phyloP scores from a whole-genome alignment of 2,329 filamentous ascomycete genomes.

The Nemania sp. region DNA sequence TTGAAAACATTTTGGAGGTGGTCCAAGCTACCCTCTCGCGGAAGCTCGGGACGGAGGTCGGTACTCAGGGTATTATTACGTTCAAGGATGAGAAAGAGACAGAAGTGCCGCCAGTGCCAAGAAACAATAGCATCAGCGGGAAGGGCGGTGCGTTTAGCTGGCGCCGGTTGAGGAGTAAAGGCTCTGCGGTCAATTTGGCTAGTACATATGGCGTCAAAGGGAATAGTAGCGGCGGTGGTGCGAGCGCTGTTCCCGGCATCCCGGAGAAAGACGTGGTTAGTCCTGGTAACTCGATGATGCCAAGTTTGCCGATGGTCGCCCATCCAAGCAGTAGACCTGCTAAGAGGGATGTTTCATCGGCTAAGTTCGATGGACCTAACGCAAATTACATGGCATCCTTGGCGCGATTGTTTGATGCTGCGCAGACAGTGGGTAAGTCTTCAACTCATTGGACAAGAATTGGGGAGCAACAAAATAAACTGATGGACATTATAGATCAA shows the following conservation, averaged over 20 bases:
- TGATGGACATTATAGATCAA: slow-evolving; percentile 73
- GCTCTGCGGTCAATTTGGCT: slow-evolving; percentile 74
- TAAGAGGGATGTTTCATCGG: slow-evolving; percentile 76
- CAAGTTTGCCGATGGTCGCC: slow-evolving; percentile 81
- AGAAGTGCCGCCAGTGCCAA: slow-evolving; percentile 57
- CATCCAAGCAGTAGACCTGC: slow-evolving; percentile 74
- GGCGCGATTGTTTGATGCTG: slow-evolving; percentile 91
- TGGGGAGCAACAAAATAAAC: slow-evolving; percentile 15
- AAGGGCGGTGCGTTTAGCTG: slow-evolving; percentile 88
- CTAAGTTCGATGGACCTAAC: slow-evolving; percentile 85
- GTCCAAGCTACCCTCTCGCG: slow-evolving; percentile 81
- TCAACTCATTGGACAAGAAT: not conserved
- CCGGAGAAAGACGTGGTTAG: slow-evolving; percentile 62
- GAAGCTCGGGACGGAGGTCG: slow-evolving; percentile 93
- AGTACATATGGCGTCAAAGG: slow-evolving; percentile 63
- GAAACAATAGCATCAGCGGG: slow-evolving; percentile 72
- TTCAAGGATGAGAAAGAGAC: slow-evolving; percentile 59
- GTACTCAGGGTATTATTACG: slow-evolving; percentile 72
- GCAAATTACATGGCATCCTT: slow-evolving; percentile 91
- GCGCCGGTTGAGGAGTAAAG: slow-evolving; percentile 91
- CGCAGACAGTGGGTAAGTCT: slow-evolving; percentile 86
- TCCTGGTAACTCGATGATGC: slow-evolving; percentile 74
- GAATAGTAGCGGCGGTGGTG: slow-evolving; percentile 49
- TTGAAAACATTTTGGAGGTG: slow-evolving; percentile 88
- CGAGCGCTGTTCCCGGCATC: slow-evolving; percentile 46